Evolutionary conservation across 2,329 filamentous ascomycete species (phyloP).

Genomic region (Colletotrichum truncatum): DNA sequence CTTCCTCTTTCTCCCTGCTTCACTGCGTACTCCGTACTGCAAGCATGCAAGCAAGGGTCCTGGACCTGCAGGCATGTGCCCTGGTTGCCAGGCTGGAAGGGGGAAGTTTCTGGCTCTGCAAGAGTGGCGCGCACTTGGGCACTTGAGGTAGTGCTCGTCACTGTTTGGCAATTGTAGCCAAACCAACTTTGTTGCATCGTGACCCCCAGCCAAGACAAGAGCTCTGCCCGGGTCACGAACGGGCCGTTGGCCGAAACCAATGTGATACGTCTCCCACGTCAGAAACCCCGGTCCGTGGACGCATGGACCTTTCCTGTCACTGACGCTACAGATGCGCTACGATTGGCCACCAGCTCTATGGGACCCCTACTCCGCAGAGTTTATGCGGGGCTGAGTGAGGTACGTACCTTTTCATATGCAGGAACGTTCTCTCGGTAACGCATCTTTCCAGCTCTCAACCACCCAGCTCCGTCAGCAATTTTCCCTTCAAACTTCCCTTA

Average conservation of each 20-base stretch:
- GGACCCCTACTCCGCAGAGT: background rate
- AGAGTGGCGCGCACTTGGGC: background rate
- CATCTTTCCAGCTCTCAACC: conserved; percentile 16
- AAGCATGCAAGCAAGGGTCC: conserved; percentile 13
- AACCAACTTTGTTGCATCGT: conserved; percentile 24
- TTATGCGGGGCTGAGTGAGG: background rate
- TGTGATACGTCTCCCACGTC: conserved; percentile 31
- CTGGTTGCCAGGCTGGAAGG: background rate
- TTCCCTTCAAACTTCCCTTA: background rate
- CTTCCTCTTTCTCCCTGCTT: too few species aligned
- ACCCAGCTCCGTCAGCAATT: conserved; percentile 1
- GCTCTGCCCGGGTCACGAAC: conserved; percentile 27
- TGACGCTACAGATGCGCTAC: background rate
- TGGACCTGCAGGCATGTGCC: conserved; percentile 2
- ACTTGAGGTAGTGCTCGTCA: background rate
- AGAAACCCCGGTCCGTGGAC: conserved; percentile 24
- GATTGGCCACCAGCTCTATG: conserved; percentile 2
- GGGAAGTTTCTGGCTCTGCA: background rate
- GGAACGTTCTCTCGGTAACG: conserved; percentile 29
- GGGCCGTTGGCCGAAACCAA: conserved; percentile 32
- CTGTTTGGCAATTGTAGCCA: conserved; percentile 28
- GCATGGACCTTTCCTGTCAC: conserved; percentile 22
- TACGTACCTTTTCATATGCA: conserved; percentile 14
- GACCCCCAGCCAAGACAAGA: conserved; percentile 11
- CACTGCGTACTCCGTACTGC: too few species aligned